Evolutionary conservation across 345 rosid genomes (phyloP).

Genomic region (Murraya paniculata): DNA sequence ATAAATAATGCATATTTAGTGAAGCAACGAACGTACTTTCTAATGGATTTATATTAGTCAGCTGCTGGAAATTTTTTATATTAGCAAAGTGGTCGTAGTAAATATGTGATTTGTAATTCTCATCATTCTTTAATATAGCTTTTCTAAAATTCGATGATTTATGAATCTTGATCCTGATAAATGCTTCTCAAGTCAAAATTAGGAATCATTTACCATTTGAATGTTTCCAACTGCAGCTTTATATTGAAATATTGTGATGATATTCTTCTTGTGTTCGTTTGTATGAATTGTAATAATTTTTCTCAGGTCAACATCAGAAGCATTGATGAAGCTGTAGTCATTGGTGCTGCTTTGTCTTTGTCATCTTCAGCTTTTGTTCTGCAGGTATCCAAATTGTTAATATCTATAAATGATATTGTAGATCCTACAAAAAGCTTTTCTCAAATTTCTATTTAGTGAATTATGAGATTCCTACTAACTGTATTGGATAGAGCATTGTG

Average conservation of each 20-base stretch:
- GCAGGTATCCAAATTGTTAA: slow-evolving; percentile 55
- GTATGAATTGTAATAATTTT: not conserved
- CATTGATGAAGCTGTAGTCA: slow-evolving; percentile 91
- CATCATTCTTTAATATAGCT: not conserved
- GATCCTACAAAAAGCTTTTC: not conserved
- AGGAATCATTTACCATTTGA: not conserved
- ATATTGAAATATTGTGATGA: not conserved
- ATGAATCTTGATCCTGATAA: not conserved
- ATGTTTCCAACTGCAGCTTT: slow-evolving; percentile 6
- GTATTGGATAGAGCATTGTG: slow-evolving; percentile 13
- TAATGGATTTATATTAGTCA: not conserved
- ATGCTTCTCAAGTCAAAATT: slow-evolving; percentile 4
- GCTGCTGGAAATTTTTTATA: not conserved
- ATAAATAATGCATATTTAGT: too few relatives aligned
- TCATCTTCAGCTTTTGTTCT: slow-evolving; percentile 97
- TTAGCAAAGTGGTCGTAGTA: not conserved
- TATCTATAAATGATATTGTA: slow-evolving; percentile 1
- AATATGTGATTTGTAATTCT: not conserved
- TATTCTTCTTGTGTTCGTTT: slow-evolving; percentile 1
- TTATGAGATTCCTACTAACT: not conserved
- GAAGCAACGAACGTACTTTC: not conserved
- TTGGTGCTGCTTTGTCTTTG: slow-evolving; percentile 95
- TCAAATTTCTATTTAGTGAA: not conserved
- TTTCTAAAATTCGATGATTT: not conserved
- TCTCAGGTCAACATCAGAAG: slow-evolving; percentile 92